Percentiles rank a stretch among this genome's conserved stretches.
Conservation (phyloP, 192 early-diverging fungal species). For the Backusella westeae region DNA sequence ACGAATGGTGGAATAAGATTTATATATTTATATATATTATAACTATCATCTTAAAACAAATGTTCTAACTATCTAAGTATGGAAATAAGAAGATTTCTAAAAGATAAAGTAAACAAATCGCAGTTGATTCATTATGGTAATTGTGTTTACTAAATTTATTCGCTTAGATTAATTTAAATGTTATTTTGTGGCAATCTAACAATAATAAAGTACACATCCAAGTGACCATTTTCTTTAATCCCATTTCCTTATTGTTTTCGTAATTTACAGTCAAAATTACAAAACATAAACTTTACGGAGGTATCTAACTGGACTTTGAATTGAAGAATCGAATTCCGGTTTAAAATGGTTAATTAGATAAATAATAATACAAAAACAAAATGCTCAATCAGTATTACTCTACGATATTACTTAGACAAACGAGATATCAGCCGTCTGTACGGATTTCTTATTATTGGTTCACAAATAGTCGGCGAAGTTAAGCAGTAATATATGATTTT, state of each 20-base stretch:
- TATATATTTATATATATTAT: not conserved
- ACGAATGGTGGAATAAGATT: not conserved
- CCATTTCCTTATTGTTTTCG: not conserved
- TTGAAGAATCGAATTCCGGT: not conserved
- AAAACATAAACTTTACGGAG: not conserved
- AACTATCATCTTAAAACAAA: not conserved
- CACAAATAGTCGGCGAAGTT: not conserved
- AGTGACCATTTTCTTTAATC: not conserved
- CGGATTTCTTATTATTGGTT: not conserved
- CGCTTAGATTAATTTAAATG: not conserved
- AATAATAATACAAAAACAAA: not conserved
- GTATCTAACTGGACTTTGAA: not conserved
- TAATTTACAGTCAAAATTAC: not conserved
- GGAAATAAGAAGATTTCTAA: not conserved
- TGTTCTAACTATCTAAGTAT: not conserved
- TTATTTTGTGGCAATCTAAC: not conserved
- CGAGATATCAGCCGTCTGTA: not conserved
- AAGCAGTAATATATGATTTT: not conserved
- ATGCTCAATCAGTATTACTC: not conserved
- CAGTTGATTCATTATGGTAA: not conserved
- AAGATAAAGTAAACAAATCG: not conserved
- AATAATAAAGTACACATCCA: not conserved
- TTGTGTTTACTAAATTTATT: not conserved
- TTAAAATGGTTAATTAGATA: not conserved
- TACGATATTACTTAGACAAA: not conserved